Percentiles rank a stretch among this genome's conserved stretches.
phyloP scores from a whole-genome alignment of 441 rosid species.

The Mallotus repandus region DNA sequence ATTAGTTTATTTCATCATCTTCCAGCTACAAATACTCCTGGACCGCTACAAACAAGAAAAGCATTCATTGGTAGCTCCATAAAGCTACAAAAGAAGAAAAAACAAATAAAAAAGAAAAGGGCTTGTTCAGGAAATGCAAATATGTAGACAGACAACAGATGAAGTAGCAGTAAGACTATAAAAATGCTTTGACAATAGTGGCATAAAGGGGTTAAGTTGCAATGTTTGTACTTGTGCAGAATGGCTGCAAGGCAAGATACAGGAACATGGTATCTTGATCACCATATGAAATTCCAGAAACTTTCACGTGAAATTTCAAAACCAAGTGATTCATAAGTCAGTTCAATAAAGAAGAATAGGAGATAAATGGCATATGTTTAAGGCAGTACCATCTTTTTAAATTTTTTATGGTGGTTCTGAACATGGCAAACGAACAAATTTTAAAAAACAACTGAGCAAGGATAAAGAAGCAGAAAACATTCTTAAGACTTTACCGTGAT shows the following conservation, averaged over 20 bases:
- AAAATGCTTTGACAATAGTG: background rate
- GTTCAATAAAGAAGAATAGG: background rate
- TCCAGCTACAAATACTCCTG: background rate
- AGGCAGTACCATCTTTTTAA: background rate
- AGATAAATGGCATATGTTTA: background rate
- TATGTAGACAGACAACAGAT: background rate
- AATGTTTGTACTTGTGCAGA: background rate
- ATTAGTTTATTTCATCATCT: background rate
- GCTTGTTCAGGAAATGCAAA: background rate
- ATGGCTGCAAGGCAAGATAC: background rate
- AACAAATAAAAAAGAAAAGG: background rate
- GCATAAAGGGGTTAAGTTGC: background rate
- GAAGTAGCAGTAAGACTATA: background rate
- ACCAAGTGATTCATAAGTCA: background rate
- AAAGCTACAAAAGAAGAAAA: background rate
- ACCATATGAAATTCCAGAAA: background rate
- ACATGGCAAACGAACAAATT: constrained; percentile 6
- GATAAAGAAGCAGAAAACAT: background rate
- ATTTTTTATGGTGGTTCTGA: background rate
- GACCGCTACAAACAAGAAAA: background rate
- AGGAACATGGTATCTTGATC: background rate
- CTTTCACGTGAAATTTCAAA: background rate
- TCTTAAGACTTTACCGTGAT: constrained; percentile 61
- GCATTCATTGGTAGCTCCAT: no score
- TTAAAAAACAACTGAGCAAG: background rate